phyloP scores from a whole-genome alignment of 352 stramenopile species.

The Phytophthora hybrid region DNA sequence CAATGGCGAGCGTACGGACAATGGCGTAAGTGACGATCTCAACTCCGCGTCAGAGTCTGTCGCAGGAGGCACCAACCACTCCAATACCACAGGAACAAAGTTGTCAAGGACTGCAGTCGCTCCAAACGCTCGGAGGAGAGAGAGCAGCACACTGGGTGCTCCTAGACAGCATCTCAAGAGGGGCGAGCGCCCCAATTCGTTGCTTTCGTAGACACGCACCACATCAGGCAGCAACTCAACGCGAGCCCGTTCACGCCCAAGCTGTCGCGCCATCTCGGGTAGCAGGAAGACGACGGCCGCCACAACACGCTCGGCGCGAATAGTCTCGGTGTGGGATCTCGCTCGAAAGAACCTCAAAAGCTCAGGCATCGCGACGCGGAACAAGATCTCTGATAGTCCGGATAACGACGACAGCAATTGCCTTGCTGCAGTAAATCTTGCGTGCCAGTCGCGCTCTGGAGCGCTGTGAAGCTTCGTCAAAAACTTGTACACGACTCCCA shows the following conservation, averaged over 20 bases:
- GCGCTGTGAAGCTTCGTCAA: slow-evolving; percentile 46
- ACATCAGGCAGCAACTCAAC: slow-evolving; percentile 55
- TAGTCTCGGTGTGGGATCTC: slow-evolving; percentile 46
- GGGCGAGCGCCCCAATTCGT: slow-evolving; percentile 41
- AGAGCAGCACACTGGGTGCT: slow-evolving; percentile 58
- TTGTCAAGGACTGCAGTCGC: slow-evolving; percentile 49
- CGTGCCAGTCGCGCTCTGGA: slow-evolving; percentile 45
- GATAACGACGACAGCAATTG: slow-evolving; percentile 48
- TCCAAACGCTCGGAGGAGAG: slow-evolving; percentile 60
- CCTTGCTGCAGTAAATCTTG: slow-evolving; percentile 47
- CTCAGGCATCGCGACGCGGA: slow-evolving; percentile 60
- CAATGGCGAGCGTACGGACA: slow-evolving; percentile 15
- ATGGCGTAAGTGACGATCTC: slow-evolving; percentile 29
- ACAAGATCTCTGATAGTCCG: slow-evolving; percentile 51
- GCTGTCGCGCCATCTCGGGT: slow-evolving; percentile 46
- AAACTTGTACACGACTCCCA: slow-evolving; percentile 61
- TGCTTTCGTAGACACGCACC: slow-evolving; percentile 67
- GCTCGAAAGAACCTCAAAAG: slow-evolving; percentile 65
- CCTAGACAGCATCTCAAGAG: slow-evolving; percentile 49
- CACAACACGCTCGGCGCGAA: slow-evolving; percentile 52
- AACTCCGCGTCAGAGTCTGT: slow-evolving; percentile 18
- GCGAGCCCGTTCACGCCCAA: slow-evolving; percentile 45
- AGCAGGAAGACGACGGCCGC: slow-evolving; percentile 74
- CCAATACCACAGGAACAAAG: slow-evolving; percentile 70
- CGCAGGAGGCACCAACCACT: slow-evolving; percentile 62